These are phyloP conservation scores for Neobulgaria alba DNA, from an alignment of 2,329 filamentous ascomycete genomes.

Conservation along the genomic window DNA sequence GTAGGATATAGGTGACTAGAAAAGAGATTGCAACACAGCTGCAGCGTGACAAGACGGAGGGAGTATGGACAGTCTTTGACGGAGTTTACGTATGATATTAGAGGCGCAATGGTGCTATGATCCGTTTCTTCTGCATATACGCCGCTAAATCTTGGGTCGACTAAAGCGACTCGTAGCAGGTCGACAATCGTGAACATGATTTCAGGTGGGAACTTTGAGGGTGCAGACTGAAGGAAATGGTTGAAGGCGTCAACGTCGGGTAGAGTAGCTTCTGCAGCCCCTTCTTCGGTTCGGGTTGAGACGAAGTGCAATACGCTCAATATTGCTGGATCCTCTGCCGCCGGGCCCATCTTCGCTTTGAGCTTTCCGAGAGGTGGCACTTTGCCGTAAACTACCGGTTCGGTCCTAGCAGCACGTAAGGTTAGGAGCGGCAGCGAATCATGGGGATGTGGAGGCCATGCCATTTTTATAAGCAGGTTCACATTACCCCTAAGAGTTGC, in stretches of 20 bases:
- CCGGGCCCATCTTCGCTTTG: constrained; percentile 62
- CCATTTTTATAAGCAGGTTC: constrained; percentile 64
- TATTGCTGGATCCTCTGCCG: constrained; percentile 52
- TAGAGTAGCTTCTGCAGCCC: constrained; percentile 57
- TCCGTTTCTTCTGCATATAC: constrained; percentile 71
- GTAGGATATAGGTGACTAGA: constrained; percentile 62
- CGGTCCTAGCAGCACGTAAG: constrained; percentile 53
- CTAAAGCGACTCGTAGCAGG: constrained; percentile 67
- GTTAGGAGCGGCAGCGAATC: constrained; percentile 60
- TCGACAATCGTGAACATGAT: constrained; percentile 77
- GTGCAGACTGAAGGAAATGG: constrained; percentile 47
- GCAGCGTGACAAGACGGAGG: constrained; percentile 72
- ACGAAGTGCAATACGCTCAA: constrained; percentile 63
- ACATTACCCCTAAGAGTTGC: constrained; percentile 62
- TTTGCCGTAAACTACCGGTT: constrained; percentile 63
- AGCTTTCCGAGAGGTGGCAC: constrained; percentile 77
- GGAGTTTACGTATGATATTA: constrained; percentile 52
- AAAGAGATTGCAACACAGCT: constrained; percentile 81
- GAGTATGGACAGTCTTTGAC: constrained; percentile 63
- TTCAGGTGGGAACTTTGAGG: constrained; percentile 49
- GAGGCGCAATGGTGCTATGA: constrained; percentile 51
- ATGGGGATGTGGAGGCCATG: constrained; percentile 69
- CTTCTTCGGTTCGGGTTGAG: constrained; percentile 46
- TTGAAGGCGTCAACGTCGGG: constrained; percentile 63
- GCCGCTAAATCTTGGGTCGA: constrained; percentile 70